Evolutionary conservation across 148 eudicot species (phyloP), one percentile per base, ranked within the genome.

Genomic region (Limonium bicolor): DNA sequence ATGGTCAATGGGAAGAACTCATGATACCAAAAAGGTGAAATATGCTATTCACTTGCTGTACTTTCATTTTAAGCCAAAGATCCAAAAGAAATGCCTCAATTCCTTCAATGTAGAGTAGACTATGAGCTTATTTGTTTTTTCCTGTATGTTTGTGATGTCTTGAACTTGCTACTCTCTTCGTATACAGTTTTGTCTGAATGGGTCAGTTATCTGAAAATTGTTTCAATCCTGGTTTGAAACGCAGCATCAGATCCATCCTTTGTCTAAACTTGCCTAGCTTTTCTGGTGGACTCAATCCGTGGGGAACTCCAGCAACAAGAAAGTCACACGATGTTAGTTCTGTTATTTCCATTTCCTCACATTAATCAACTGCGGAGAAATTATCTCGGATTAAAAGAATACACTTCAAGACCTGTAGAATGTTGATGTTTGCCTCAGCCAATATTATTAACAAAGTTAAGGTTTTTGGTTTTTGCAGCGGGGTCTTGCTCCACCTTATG

Each of bases 251-350:
- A 55, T 73, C 79, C 10, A 69, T 69, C 14, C 50, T 73, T 27
- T 73, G 75, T 66, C 59, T 73, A 30, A 73, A 73, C 58, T 53
- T 73, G 55, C 75, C 80, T 17, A 73, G 80, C 37, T 73, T 73
- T 54, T 73, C 80, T 12, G 80, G 80, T 20, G 80, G 80, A 37
- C 51, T 69, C 27, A 66, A 65, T 66, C 80, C 80, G 34, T 73
- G 80, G 80, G 80, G 80, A 55, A 62, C 32, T 15, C 80, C 80
- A 29, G 51, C 52, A 25, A 50, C 36, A 46, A 59, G 40, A 60
- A 69, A 59, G 52, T 56, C 32, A 39, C 56, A 30, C 28, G 40
- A 60, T 45, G 75, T 69, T 47, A 65, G 75, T 59, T 35, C 28
- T 22, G 22, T 5, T 16, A 44, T 43, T 4, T 34, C 5, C 41